Evolutionary conservation across 2,329 filamentous ascomycete genomes (phyloP).

Genomic region (Tolypocladium tundrense): DNA sequence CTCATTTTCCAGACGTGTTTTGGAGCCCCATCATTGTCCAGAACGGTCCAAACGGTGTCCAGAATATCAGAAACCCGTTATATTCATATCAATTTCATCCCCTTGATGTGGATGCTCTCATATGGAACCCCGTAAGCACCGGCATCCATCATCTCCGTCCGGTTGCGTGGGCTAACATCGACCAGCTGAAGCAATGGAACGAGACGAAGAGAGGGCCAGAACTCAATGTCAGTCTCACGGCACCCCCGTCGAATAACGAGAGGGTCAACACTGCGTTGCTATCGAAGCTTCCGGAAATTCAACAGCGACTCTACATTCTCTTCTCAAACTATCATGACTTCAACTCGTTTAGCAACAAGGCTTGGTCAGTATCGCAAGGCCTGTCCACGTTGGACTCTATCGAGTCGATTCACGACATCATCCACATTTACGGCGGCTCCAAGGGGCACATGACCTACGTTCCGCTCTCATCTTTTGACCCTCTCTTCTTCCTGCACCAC

Average conservation of each 20-base stretch:
- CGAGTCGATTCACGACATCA: slow-evolving; percentile 53
- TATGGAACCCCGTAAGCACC: slow-evolving; percentile 45
- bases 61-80: slow-evolving; percentile 51
- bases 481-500: slow-evolving; percentile 70
- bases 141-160: slow-evolving; percentile 5
- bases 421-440: slow-evolving; percentile 49
- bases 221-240: slow-evolving; percentile 13
- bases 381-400: slow-evolving; percentile 50
- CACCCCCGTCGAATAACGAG: slow-evolving; percentile 46
- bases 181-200: slow-evolving; percentile 47
- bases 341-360: slow-evolving; percentile 59
- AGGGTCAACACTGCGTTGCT: slow-evolving; percentile 36
- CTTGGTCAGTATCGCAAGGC: slow-evolving; percentile 40
- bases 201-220: slow-evolving; percentile 49
- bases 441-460: slow-evolving; percentile 62
- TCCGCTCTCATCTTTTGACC: slow-evolving; percentile 68
- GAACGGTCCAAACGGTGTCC: slow-evolving; percentile 44
- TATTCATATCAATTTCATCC: slow-evolving; percentile 52
- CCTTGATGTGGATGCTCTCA: slow-evolving; percentile 46
- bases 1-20: slow-evolving; percentile 32
- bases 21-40: slow-evolving; percentile 41
- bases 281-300: slow-evolving; percentile 40
- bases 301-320: slow-evolving; percentile 56
- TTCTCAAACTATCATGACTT: slow-evolving; percentile 60
- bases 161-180: not conserved